These are phyloP conservation scores for Xanthoconium separans DNA, from an alignment of 1,284 basidiomycete species.

Conservation along the genomic window DNA sequence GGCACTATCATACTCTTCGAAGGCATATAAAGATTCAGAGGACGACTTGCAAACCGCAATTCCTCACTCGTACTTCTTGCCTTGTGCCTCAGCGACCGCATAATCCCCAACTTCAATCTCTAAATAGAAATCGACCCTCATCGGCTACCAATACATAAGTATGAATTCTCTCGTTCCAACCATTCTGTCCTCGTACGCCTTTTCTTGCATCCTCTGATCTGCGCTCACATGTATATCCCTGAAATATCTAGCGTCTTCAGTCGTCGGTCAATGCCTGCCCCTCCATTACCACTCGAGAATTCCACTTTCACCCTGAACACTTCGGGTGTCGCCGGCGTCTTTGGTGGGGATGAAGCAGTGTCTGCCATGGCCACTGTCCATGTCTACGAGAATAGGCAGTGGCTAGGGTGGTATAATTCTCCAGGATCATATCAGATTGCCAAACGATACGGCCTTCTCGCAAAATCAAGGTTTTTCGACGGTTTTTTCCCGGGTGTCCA, in stretches of 20 bases:
- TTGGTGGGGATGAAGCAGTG: conserved; percentile 36
- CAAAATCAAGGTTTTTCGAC: conserved; percentile 30
- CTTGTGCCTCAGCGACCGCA: not conserved
- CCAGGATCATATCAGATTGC: conserved; percentile 37
- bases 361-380: conserved; percentile 37
- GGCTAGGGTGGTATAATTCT: conserved; percentile 37
- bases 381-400: conserved; percentile 29
- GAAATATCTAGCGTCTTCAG: conserved; percentile 13
- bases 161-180: not conserved
- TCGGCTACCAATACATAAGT: not conserved
- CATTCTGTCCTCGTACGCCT: conserved; percentile 9
- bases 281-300: conserved; percentile 13
- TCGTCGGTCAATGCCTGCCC: conserved; percentile 13
- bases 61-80: not conserved
- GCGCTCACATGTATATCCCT: conserved; percentile 25
- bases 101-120: not conserved
- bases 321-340: conserved; percentile 30
- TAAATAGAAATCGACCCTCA: not conserved
- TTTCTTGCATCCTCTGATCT: not conserved
- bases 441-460: conserved; percentile 26
- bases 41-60: too few species aligned
- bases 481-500: conserved; percentile 32
- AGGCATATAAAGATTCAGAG: too few species aligned
- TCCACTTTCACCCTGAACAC: conserved; percentile 27
- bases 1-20: too few species aligned